phyloP scores from a whole-genome alignment of 805 yeast species.

The Tetrapisispora iriomotensis region DNA sequence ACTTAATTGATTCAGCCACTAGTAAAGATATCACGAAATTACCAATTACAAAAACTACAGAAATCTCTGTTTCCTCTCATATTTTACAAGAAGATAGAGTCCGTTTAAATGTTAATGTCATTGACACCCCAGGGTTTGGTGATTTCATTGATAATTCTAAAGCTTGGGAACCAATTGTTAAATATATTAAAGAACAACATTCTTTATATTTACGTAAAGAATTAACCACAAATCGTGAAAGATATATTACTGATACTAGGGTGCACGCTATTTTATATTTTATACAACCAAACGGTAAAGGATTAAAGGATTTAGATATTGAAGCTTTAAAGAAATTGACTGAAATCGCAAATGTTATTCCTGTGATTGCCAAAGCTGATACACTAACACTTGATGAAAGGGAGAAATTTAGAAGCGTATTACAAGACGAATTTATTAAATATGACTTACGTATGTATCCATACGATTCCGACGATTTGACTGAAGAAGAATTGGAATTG shows the following conservation, averaged over 20 bases:
- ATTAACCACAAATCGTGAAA: conserved; percentile 88
- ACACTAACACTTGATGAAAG: conserved; percentile 81
- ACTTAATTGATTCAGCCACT: conserved; percentile 51
- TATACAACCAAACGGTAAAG: conserved; percentile 79
- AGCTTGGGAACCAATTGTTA: conserved; percentile 94
- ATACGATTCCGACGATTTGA: conserved; percentile 57
- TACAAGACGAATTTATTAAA: conserved; percentile 66
- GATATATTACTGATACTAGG: conserved; percentile 71
- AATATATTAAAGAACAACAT: conserved; percentile 92
- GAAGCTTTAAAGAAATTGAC: conserved; percentile 73
- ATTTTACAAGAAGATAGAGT: conserved; percentile 79
- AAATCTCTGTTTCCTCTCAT: conserved; percentile 63
- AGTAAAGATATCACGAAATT: conserved; percentile 63
- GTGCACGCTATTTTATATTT: conserved; percentile 91
- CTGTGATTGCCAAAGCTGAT: conserved; percentile 91
- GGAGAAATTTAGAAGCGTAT: conserved; percentile 58
- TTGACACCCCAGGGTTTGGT: conserved; percentile 97
- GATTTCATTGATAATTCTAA: conserved; percentile 92
- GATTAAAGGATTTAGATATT: conserved; percentile 75
- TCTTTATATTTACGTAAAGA: conserved; percentile 85
- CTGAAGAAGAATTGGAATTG: conserved; percentile 62
- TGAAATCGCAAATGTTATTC: conserved; percentile 89
- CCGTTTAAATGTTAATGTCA: conserved; percentile 71
- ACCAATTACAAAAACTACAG: conserved; percentile 79
- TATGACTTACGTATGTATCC: conserved; percentile 79